These are phyloP conservation scores for Acer saccharum DNA, from an alignment of 345 rosid species.

Conservation along the genomic window DNA sequence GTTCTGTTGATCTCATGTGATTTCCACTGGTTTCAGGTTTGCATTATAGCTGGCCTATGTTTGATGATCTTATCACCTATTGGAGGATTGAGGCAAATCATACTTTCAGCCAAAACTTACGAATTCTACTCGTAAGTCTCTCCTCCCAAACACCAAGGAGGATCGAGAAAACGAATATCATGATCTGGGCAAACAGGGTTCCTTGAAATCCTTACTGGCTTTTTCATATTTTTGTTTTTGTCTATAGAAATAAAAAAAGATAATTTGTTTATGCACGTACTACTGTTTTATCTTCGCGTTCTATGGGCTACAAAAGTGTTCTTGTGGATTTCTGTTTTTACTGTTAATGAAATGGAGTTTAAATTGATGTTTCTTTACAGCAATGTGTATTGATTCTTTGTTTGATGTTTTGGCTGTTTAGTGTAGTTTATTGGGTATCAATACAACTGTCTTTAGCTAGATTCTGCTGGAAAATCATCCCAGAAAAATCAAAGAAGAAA, in stretches of 20 bases:
- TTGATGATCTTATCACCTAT: too few species aligned
- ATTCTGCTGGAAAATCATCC: background rate
- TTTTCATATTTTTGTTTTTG: background rate
- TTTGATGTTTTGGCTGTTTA: too few species aligned
- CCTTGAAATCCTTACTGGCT: background rate
- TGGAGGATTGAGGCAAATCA: too few species aligned
- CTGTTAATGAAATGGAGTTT: background rate
- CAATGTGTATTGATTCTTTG: background rate
- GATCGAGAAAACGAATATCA: background rate
- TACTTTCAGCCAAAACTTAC: too few species aligned
- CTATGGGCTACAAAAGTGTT: background rate
- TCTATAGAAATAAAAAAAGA: background rate
- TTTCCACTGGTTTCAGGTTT: too few species aligned
- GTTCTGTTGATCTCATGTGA: too few species aligned
- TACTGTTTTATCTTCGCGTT: background rate
- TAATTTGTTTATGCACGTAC: background rate
- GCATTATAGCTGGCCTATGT: too few species aligned
- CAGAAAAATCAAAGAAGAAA: background rate
- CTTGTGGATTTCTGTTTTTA: background rate
- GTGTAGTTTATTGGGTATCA: too few species aligned
- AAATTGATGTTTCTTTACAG: background rate
- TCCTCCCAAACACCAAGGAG: too few species aligned
- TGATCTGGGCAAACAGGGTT: background rate
- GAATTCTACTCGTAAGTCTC: slow-evolving; percentile 17
- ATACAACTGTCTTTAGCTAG: too few species aligned